A percentile compares a stretch with the other conserved stretches of the same genome.
Conservation (phyloP, 345 rosid genomes). For the Draba incana region DNA sequence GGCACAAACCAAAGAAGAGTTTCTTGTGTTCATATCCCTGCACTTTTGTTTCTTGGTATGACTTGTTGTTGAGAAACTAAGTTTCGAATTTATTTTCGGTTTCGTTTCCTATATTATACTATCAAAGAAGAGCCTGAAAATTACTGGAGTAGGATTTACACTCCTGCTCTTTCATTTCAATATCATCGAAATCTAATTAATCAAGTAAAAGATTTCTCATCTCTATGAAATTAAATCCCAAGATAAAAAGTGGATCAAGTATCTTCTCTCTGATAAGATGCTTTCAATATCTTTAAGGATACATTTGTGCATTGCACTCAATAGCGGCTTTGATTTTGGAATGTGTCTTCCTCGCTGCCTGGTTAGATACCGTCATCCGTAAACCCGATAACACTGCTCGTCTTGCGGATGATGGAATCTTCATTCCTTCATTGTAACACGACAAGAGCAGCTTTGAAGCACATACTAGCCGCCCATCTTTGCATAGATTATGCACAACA, state of each 20-base stretch:
- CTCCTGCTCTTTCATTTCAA: constrained; percentile 5
- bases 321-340: constrained; percentile 43
- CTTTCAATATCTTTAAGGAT: not conserved
- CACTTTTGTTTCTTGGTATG: constrained; percentile 10
- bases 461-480: constrained; percentile 47
- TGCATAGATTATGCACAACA: constrained; percentile 79
- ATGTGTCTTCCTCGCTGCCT: constrained; percentile 62
- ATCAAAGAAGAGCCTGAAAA: not conserved
- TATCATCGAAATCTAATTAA: not conserved
- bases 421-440: constrained; percentile 64
- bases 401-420: constrained; percentile 64
- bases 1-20: constrained; percentile 6
- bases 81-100: not conserved
- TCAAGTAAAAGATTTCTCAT: constrained; percentile 20
- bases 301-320: constrained; percentile 20
- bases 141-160: not conserved
- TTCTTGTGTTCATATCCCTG: constrained; percentile 29
- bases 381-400: constrained; percentile 70
- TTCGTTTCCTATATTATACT: not conserved
- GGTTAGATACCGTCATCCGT: constrained; percentile 46
- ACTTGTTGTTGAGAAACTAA: constrained; percentile 25
- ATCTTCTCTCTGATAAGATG: not conserved
- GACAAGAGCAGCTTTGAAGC: constrained; percentile 72
- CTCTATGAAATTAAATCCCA: constrained; percentile 1
- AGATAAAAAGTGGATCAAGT: constrained; percentile 1